Evolutionary conservation across 148 eudicot genomes (phyloP).

Genomic region (Vaccinium vitisidaea): DNA sequence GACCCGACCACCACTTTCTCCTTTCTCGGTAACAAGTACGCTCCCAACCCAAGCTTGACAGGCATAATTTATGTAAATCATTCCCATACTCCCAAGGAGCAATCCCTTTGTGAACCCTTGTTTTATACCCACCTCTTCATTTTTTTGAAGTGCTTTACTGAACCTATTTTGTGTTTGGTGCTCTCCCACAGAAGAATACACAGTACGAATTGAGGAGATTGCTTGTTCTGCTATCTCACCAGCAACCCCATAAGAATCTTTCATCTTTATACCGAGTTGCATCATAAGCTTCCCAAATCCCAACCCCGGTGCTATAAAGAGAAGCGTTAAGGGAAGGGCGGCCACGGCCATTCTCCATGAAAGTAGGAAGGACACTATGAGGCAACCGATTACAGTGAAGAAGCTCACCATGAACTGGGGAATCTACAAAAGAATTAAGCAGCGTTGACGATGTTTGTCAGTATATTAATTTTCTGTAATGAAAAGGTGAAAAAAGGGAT

Average conservation of each 20-base stretch:
- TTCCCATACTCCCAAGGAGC: slow-evolving; percentile 46
- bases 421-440: slow-evolving; percentile 23
- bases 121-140: slow-evolving; percentile 32
- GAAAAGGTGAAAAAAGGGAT: neutral
- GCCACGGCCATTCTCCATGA: slow-evolving; percentile 47
- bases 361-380: slow-evolving; percentile 32
- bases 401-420: slow-evolving; percentile 36
- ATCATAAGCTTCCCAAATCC: slow-evolving; percentile 37
- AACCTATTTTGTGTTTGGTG: slow-evolving; percentile 33
- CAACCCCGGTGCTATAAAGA: slow-evolving; percentile 34
- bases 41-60: slow-evolving; percentile 46
- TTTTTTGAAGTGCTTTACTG: slow-evolving; percentile 28
- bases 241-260: slow-evolving; percentile 38
- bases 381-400: slow-evolving; percentile 25
- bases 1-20: slow-evolving; percentile 38
- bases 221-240: slow-evolving; percentile 49
- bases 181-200: slow-evolving; percentile 46
- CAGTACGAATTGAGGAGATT: slow-evolving; percentile 42
- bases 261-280: slow-evolving; percentile 31
- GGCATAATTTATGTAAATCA: slow-evolving; percentile 31
- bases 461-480: neutral
- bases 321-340: slow-evolving; percentile 33
- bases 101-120: slow-evolving; percentile 42
- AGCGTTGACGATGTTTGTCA: neutral
- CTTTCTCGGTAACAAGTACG: slow-evolving; percentile 32